Base-by-base conservation (phyloP, 2,329 filamentous ascomycete species). In the Penicillium sp. region DNA sequence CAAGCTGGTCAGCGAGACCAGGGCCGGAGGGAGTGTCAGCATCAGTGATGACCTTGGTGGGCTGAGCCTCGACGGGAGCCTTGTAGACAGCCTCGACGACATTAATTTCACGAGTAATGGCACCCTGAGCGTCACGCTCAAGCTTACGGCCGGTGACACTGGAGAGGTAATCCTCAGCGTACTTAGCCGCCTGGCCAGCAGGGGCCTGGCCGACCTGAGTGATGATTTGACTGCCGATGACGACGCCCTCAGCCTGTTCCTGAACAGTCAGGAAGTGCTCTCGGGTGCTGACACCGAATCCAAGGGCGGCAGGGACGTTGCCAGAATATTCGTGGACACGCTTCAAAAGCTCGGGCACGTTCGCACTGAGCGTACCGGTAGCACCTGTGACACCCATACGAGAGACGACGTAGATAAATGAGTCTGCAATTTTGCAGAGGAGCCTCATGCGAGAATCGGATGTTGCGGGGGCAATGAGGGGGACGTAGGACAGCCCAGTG, bases 391-490 rank as follows among this genome's bases (percentile, higher is more conserved):
- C 93, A 64, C 94, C 94, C 88, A 96, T 95, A 64, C 93, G 84
- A 24, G 93, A 97, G 51, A 99, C 94, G 56, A 99, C 92, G 72
- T 99, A 99, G 76, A 99, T 95, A 79, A 97, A 99, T 3, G 92
- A 96, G 75, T 97, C 93, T 68, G 94, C 94, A 58, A 99, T 93
- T 72, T 90, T 86, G 83, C 94, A 99, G 12, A 99, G 86, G 38
- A 96, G 82, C 76, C 89, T 93, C 92, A 99, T 96, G 66, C 94
- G 89, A 60, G 85, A 81, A 64, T 96, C 91, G 6, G 91, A 96
- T 1, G 94, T 97, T 10, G 92, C 85, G 6, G 94, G 94, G 0
- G 94, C 93, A 64, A 99, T 96, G 48, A 99, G 81, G n/a, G 94
- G 94, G 13, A 99, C 89, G 70, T 97, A 99, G 6, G 92, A 96